These are phyloP conservation scores for Naumovozyma dairenensis DNA, from an alignment of 805 yeast genomes.

Conservation along the genomic window DNA sequence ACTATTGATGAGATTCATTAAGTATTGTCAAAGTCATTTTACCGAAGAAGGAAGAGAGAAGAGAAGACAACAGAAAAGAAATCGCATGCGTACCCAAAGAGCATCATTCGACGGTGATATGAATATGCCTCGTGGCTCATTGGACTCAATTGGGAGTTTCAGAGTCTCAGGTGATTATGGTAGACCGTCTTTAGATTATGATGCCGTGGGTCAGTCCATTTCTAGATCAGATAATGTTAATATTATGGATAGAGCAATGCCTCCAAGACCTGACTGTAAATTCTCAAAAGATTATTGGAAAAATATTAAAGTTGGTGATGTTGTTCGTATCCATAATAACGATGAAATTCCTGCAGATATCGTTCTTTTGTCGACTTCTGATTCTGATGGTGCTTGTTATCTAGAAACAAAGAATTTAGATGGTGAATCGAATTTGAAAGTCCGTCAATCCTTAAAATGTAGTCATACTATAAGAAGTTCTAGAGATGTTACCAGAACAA, in stretches of 20 bases:
- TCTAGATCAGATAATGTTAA: constrained; percentile 51
- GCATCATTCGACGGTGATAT: constrained; percentile 16
- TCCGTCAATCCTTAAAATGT: constrained; percentile 61
- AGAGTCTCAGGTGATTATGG: constrained; percentile 30
- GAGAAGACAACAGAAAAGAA: constrained; percentile 28
- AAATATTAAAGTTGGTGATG: constrained; percentile 61
- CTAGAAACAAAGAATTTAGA: constrained; percentile 76
- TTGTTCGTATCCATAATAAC: constrained; percentile 57
- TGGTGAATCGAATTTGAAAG: constrained; percentile 72
- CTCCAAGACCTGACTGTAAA: constrained; percentile 29
- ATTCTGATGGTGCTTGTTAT: constrained; percentile 59
- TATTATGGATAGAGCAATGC: constrained; percentile 46
- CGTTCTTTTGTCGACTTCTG: constrained; percentile 54
- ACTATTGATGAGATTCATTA: constrained; percentile 19
- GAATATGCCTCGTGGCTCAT: constrained; percentile 29
- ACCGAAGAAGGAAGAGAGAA: constrained; percentile 31
- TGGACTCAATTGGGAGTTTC: constrained; percentile 29
- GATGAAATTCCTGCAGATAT: constrained; percentile 78
- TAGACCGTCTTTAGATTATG: constrained; percentile 26
- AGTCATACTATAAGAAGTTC: constrained; percentile 41
- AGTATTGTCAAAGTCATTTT: constrained; percentile 20
- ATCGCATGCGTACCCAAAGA: constrained; percentile 19
- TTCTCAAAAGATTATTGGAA: constrained; percentile 45
- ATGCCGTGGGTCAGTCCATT: constrained; percentile 48
- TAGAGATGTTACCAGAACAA: constrained; percentile 39